Evolutionary conservation across 73 alveolate species (phyloP).

Genomic region (Tetrahymena borealis): DNA sequence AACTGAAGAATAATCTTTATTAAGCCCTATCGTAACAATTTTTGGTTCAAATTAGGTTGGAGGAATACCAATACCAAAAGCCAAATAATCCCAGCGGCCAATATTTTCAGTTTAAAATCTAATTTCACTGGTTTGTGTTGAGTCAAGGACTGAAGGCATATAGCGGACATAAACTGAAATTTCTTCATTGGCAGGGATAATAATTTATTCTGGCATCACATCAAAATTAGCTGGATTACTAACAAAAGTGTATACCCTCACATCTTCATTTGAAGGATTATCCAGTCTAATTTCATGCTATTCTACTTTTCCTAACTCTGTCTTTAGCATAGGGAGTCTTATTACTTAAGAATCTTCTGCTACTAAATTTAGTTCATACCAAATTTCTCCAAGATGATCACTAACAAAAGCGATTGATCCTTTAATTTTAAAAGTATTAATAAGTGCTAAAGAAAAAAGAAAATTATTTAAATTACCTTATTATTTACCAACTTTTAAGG

Average conservation of each 20-base stretch:
- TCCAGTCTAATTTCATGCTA: constrained; percentile 80
- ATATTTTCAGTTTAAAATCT: constrained; percentile 75
- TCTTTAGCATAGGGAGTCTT: constrained; percentile 70
- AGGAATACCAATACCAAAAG: constrained; percentile 92
- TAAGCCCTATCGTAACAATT: constrained; percentile 86
- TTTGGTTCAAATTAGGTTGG: constrained; percentile 94
- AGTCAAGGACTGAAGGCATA: constrained; percentile 88
- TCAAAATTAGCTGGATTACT: constrained; percentile 87
- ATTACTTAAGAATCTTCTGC: constrained; percentile 86
- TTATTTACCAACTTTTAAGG: constrained; percentile 75
- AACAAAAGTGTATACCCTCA: constrained; percentile 61
- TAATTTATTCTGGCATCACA: constrained; percentile 85
- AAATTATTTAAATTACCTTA: neutral
- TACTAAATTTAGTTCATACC: constrained; percentile 84
- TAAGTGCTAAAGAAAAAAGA: neutral
- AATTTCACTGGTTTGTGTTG: constrained; percentile 70
- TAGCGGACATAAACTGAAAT: constrained; percentile 77
- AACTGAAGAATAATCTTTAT: constrained; percentile 90
- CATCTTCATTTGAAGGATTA: constrained; percentile 92
- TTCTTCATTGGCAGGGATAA: constrained; percentile 76
- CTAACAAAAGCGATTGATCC: constrained; percentile 88
- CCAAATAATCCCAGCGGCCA: constrained; percentile 94
- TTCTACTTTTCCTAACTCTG: constrained; percentile 92
- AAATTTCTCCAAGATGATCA: constrained; percentile 94
- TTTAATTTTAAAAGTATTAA: constrained; percentile 41